Evolutionary conservation across 1,284 basidiomycete genomes (phyloP), one percentile per base, ranked within the genome.

Genomic region (Erythrobasidium hasegawianum): DNA sequence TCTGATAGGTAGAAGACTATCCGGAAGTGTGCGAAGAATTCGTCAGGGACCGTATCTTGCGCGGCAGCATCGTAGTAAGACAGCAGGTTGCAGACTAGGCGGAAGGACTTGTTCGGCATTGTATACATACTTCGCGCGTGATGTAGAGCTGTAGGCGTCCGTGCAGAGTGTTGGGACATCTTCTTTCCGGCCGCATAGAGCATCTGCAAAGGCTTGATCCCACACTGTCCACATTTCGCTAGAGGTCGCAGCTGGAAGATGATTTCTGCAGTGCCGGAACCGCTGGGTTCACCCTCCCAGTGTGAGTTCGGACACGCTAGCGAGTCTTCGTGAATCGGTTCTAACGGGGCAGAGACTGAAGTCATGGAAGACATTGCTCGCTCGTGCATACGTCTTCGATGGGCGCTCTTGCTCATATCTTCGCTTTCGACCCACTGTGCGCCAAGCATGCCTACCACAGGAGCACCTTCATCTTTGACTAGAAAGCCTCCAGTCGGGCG

Each of bases 1-100:
- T 47, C 43, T 47, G 43, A 47, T 18, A 47, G 22, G 39, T 65
- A 65, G 45, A 65, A 65, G 13, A 58, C 54, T 18, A 65, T 58
- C 9, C 56, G 40, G 38, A 65, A 57, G 40, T 65, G 62, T 1
- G 62, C 62, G 47, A 65, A 65, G 47, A 65, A 65, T 20, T 65
- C 55, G 13, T 65, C 62, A 16, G 55, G 62, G 16, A 29, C 9
- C 2, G 47, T 20, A 16, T 40, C 53, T 47, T 53, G 50, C 4
- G 50, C n/a, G 8, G 50, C 50, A 22, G 18, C 3, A 18, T 65
- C 39, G 33, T 65, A 45, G 38, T 55, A 55, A 27, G 53, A 55
- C 43, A 65, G 38, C 27, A 65, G 33, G 33, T 65, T 50, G 7
- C 29, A 20, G 4, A 65, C 62, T 2, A 65, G 55, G 41, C 55